Evolutionary conservation across 176 grass and related monocot genomes (phyloP), one percentile per base, ranked within the genome.

Genomic region (Zoysia pacifica): DNA sequence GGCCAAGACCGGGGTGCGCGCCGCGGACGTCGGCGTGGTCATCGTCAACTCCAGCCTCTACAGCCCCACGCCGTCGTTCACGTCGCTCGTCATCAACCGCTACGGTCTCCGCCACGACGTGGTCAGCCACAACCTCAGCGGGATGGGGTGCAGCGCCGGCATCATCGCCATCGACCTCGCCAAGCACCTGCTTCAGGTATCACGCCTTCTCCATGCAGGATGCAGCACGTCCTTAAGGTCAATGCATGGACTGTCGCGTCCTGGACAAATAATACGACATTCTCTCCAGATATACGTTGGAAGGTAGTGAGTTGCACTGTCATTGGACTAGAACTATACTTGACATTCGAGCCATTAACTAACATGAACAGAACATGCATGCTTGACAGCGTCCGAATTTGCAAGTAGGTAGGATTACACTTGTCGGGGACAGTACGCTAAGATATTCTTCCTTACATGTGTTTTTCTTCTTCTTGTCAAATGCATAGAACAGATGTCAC

Each of bases 131-230:
- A 97, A 88, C 83, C 89, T 97, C 48, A 86, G 76, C 48, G 90
- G 93, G 47, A 93, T 97, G 93, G 93, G 93, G 0, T 97, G 93
- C 77, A 97, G 90, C 70, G 86, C 93, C 6, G 86, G 93, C 43
- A 64, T 90, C 69, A 87, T 97, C 72, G 80, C 90, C 67, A 79
- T 96, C 14, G 93, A 96, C 64, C 87, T 92, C 42, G 90, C 90
- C 52, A 86, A 83, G 13, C 81, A 81, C 56, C 80, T 93, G n/a
- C 90, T 97, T 58, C 87, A 93, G 91, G 90, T 91, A 90, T 28
- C 19, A 5, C 5, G 7, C 51, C 28, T 2, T 39, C 5, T 7
- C 12, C 15, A 18, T 66, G 64, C 39, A 8, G 28, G 28, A 28
- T 28, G 28, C 28, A 28, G 28, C 28, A 28, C 28, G 28, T 28